A percentile compares a stretch with the other conserved stretches of the same genome.
Evolutionary conservation across 1,284 basidiomycete genomes (phyloP).

Genomic region (Papiliotrema laurentii): DNA sequence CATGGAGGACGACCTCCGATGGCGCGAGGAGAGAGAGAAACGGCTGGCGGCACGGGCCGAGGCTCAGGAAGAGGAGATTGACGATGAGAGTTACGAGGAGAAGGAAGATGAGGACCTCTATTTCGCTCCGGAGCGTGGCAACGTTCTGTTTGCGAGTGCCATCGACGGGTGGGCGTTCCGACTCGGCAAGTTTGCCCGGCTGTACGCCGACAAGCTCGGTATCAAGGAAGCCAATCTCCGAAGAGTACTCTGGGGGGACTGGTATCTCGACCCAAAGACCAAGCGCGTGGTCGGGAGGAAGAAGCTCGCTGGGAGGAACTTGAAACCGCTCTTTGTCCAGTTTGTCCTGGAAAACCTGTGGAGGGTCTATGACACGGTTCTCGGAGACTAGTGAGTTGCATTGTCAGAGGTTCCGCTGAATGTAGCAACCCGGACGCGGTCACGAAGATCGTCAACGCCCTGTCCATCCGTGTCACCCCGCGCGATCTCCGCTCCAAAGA

Average conservation of each 20-base stretch:
- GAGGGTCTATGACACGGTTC: constrained; percentile 88
- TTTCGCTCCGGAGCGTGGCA: constrained; percentile 92
- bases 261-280: constrained; percentile 92
- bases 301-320: constrained; percentile 69
- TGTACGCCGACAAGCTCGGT: constrained; percentile 87
- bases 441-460: constrained; percentile 77
- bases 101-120: constrained; percentile 97
- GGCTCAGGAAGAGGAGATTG: constrained; percentile 36
- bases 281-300: constrained; percentile 90
- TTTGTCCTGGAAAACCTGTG: constrained; percentile 97
- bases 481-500: constrained; percentile 93
- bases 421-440: constrained; percentile 80
- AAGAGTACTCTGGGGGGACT: constrained; percentile 94
- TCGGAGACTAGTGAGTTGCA: constrained; percentile 72
- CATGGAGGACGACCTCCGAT: constrained; percentile 94
- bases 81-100: constrained; percentile 67
- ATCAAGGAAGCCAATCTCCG: constrained; percentile 85
- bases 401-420: not conserved
- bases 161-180: constrained; percentile 98
- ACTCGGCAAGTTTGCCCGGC: constrained; percentile 84
- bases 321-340: constrained; percentile 98
- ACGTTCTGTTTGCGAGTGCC: constrained; percentile 94
- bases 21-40: constrained; percentile 86
- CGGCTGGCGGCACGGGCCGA: constrained; percentile 66
- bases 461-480: constrained; percentile 78